These are phyloP conservation scores for Blastobotrys proliferans DNA, from an alignment of 1,139 yeast species.

Conservation along the genomic window DNA sequence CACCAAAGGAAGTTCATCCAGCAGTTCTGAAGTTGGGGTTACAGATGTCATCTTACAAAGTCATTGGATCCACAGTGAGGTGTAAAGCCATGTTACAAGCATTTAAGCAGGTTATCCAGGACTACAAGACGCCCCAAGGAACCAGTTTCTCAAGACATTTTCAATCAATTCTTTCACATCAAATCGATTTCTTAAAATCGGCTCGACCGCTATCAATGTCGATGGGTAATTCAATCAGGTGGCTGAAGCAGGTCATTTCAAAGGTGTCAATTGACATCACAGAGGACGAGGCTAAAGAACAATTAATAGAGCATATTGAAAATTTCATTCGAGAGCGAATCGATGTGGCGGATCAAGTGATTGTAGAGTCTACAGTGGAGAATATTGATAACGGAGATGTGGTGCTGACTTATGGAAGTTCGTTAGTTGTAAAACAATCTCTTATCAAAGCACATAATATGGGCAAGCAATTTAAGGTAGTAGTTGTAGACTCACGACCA, in stretches of 20 bases:
- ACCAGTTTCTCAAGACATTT: conserved; percentile 84
- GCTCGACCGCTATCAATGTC: conserved; percentile 90
- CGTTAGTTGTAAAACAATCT: conserved; percentile 74
- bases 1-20: conserved; percentile 74
- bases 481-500: conserved; percentile 94
- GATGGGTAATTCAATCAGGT: conserved; percentile 97
- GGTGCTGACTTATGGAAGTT: conserved; percentile 82
- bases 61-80: conserved; percentile 87
- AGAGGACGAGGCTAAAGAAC: conserved; percentile 70
- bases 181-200: conserved; percentile 85
- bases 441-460: conserved; percentile 61
- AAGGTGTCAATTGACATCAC: conserved; percentile 60
- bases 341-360: conserved; percentile 77
- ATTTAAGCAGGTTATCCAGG: conserved; percentile 73
- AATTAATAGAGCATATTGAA: conserved; percentile 65
- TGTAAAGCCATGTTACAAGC: conserved; percentile 82
- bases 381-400: conserved; percentile 78
- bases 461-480: conserved; percentile 67
- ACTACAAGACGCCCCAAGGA: conserved; percentile 80
- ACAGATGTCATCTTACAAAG: conserved; percentile 74
- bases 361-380: conserved; percentile 69
- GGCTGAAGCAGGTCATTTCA: conserved; percentile 93
- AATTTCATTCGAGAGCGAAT: conserved; percentile 81
- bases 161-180: conserved; percentile 86
- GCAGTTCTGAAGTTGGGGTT: conserved; percentile 73